Conservation (phyloP, 2,329 filamentous ascomycete species). For the Dactylellina drechsleri region DNA sequence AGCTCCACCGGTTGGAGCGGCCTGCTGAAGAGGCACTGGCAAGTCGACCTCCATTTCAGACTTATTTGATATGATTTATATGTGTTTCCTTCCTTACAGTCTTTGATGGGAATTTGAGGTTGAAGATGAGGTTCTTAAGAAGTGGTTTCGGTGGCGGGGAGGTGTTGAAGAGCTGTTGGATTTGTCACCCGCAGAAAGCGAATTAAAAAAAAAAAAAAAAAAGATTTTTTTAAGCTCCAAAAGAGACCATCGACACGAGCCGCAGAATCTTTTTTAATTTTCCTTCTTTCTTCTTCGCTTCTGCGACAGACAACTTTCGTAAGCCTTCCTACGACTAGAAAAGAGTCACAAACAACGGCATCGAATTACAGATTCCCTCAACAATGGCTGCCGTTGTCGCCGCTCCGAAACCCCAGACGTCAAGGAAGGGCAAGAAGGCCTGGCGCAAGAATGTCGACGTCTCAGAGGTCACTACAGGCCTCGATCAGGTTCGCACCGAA, state of each 20-base stretch:
- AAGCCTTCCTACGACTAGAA: not conserved
- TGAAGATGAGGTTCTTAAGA: constrained; percentile 29
- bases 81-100: not conserved
- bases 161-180: constrained; percentile 53
- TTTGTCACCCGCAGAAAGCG: constrained; percentile 45
- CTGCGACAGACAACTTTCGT: constrained; percentile 17
- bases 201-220: constrained; percentile 26
- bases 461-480: constrained; percentile 81
- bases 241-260: constrained; percentile 49
- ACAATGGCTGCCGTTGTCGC: constrained; percentile 71
- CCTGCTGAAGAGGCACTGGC: constrained; percentile 62
- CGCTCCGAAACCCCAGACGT: constrained; percentile 77
- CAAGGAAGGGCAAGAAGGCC: constrained; percentile 96
- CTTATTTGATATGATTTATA: not conserved
- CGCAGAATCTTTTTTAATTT: constrained; percentile 30
- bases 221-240: constrained; percentile 26
- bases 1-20: constrained; percentile 62
- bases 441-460: constrained; percentile 99
- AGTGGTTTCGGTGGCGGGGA: constrained; percentile 31
- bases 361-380: constrained; percentile 3
- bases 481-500: constrained; percentile 86
- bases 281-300: constrained; percentile 21
- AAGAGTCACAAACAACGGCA: no score
- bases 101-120: constrained; percentile 15
- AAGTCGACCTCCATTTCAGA: constrained; percentile 62